Evolutionary conservation across 345 rosid genomes (phyloP).

Genomic region (Stellera chamaejasme): DNA sequence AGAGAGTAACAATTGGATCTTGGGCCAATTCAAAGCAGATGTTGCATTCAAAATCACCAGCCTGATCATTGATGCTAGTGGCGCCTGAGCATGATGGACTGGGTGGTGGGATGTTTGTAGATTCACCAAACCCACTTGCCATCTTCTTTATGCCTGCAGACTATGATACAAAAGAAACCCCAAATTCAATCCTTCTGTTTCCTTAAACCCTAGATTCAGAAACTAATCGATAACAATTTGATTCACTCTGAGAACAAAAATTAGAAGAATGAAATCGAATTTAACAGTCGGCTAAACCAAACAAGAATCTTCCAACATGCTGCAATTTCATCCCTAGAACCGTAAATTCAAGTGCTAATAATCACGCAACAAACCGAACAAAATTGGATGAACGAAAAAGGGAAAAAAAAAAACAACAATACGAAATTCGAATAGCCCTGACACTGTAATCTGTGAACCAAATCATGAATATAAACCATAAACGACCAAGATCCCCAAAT

Average conservation of each 20-base stretch:
- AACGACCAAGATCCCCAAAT: too few species aligned
- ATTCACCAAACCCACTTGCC: constrained; percentile 49
- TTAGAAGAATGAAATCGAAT: not conserved
- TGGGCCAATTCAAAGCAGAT: constrained; percentile 89
- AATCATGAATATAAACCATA: too few species aligned
- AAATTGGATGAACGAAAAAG: too few species aligned
- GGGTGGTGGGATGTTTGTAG: constrained; percentile 27
- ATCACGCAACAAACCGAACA: too few species aligned
- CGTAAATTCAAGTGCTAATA: too few species aligned
- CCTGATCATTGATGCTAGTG: constrained; percentile 33
- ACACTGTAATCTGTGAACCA: too few species aligned
- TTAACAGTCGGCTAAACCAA: too few species aligned
- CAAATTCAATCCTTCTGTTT: not conserved
- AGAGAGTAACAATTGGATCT: constrained; percentile 82
- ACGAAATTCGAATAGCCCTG: too few species aligned
- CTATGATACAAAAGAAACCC: not conserved
- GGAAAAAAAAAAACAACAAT: too few species aligned
- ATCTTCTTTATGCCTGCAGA: constrained; percentile 18
- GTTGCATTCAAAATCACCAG: constrained; percentile 86
- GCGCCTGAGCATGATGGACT: constrained; percentile 27
- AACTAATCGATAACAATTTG: not conserved
- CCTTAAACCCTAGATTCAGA: not conserved
- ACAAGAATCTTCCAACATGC: too few species aligned
- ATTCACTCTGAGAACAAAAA: not conserved
- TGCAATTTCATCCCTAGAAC: too few species aligned